Evolutionary conservation across 352 stramenopile genomes (phyloP).

Genomic region (Phytophthora pini): DNA sequence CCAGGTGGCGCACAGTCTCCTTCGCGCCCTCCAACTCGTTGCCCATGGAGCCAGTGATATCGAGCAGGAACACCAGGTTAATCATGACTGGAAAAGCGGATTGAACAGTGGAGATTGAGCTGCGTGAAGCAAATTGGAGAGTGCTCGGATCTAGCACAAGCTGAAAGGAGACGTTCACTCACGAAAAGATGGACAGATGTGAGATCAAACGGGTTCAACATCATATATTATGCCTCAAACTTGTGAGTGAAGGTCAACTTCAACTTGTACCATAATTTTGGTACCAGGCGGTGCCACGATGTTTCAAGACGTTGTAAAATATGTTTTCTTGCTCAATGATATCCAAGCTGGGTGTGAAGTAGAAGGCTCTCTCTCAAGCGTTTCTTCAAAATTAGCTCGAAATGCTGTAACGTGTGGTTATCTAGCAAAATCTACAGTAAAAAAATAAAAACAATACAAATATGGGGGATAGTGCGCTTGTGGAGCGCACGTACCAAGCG

Average conservation of each 20-base stretch:
- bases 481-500: slow-evolving; percentile 71
- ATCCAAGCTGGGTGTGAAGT: no score
- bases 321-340: background rate
- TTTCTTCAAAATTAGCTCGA: slow-evolving; percentile 7
- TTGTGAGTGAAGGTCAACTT: slow-evolving; percentile 38
- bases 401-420: slow-evolving; percentile 1
- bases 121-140: slow-evolving; percentile 25
- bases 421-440: background rate
- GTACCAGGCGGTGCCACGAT: background rate
- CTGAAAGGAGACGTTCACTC: slow-evolving; percentile 28
- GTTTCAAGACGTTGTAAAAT: no score
- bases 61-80: slow-evolving; percentile 75
- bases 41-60: slow-evolving; percentile 80
- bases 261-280: slow-evolving; percentile 22
- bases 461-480: slow-evolving; percentile 38
- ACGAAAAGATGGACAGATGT: slow-evolving; percentile 5
- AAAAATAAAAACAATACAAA: background rate
- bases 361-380: background rate
- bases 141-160: slow-evolving; percentile 6
- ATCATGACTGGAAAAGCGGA: slow-evolving; percentile 41
- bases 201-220: slow-evolving; percentile 12
- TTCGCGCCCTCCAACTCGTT: slow-evolving; percentile 63
- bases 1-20: slow-evolving; percentile 57
- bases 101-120: background rate
- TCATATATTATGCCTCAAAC: background rate